Conservation (phyloP, 257 asterid genomes). For the Anisodus tanguticus region DNA sequence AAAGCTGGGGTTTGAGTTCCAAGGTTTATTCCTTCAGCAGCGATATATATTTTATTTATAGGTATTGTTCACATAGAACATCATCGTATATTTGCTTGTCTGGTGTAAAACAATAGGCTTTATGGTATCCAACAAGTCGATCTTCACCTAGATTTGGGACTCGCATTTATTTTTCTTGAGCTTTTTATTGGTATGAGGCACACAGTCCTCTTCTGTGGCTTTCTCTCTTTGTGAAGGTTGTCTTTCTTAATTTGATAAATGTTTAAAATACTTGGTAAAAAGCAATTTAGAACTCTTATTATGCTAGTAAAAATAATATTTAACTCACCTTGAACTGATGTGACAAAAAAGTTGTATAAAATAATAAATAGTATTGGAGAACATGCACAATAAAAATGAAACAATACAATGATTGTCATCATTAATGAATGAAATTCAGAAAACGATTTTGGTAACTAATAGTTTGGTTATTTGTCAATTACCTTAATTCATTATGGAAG, state of each 20-base stretch:
- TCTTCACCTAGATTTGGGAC: slow-evolving; percentile 6
- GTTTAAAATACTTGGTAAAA: neutral
- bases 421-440: slow-evolving; percentile 13
- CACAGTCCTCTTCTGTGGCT: neutral
- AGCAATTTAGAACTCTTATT: slow-evolving; percentile 2
- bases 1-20: neutral
- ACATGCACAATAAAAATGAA: slow-evolving; percentile 8
- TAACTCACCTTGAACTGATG: slow-evolving; percentile 3
- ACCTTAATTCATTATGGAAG: neutral
- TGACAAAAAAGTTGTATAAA: neutral
- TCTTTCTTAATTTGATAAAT: neutral
- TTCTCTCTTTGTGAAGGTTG: neutral
- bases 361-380: neutral
- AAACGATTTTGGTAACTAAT: slow-evolving; percentile 3
- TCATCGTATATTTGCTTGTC: neutral
- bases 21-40: neutral
- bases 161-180: neutral
- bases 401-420: neutral
- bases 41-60: neutral
- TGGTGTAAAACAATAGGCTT: neutral
- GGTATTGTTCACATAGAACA: slow-evolving; percentile 8
- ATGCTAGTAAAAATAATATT: neutral
- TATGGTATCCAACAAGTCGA: neutral
- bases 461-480: neutral
- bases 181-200: neutral